phyloP scores from a whole-genome alignment of 2,329 filamentous ascomycete genomes.

The Zymoseptoria brevis region DNA sequence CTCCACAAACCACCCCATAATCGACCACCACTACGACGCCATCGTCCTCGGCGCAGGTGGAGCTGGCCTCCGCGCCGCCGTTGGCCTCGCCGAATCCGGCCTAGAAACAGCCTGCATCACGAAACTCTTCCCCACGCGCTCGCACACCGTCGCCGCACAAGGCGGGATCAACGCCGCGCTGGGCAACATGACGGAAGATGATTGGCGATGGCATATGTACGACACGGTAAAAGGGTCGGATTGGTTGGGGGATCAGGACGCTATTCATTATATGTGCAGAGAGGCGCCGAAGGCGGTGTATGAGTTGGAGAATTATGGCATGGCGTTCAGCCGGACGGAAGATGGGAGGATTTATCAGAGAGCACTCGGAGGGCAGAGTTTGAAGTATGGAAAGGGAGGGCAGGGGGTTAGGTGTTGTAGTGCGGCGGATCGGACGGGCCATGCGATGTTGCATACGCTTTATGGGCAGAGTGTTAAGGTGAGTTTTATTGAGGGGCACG shows the following conservation, averaged over 20 bases:
- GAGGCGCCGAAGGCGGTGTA: slow-evolving; percentile 48
- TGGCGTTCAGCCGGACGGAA: slow-evolving; percentile 44
- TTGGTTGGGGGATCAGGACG: slow-evolving; percentile 53
- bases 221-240: slow-evolving; percentile 52
- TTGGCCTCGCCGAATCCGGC: slow-evolving; percentile 56
- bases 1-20: slow-evolving; percentile 68
- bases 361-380: slow-evolving; percentile 41
- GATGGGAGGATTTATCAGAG: slow-evolving; percentile 43
- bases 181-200: slow-evolving; percentile 49
- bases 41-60: slow-evolving; percentile 49
- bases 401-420: slow-evolving; percentile 43
- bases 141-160: slow-evolving; percentile 59
- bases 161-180: slow-evolving; percentile 56
- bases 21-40: slow-evolving; percentile 91
- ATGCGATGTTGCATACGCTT: slow-evolving; percentile 44
- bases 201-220: slow-evolving; percentile 55
- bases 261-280: slow-evolving; percentile 53
- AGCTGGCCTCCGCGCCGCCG: slow-evolving; percentile 55
- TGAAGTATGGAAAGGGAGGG: slow-evolving; percentile 42
- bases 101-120: slow-evolving; percentile 59
- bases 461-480: slow-evolving; percentile 43
- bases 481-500: slow-evolving; percentile 41
- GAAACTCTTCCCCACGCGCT: slow-evolving; percentile 54
- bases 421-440: slow-evolving; percentile 42
- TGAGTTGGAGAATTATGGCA: slow-evolving; percentile 49